Evolutionary conservation across 352 stramenopile genomes (phyloP).

Genomic region (Globisporangium nunn): DNA sequence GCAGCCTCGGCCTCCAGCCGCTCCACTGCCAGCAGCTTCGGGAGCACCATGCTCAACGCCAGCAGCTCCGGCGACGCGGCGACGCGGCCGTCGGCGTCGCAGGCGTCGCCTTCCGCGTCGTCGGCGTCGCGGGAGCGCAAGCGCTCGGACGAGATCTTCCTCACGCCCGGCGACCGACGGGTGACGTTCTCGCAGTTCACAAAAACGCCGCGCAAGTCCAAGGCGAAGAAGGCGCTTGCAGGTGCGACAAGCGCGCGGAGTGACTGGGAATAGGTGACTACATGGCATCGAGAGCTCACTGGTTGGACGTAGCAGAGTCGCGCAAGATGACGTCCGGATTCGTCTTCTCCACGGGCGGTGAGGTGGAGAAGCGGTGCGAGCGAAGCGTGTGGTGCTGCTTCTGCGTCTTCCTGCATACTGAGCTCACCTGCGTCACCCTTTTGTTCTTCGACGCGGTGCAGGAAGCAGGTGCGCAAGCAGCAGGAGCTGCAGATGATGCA

Average conservation of each 20-base stretch:
- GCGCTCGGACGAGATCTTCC: slow-evolving; percentile 21
- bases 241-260: not conserved
- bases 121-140: slow-evolving; percentile 16
- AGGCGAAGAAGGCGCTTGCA: slow-evolving; percentile 8
- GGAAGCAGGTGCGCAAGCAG: slow-evolving; percentile 22
- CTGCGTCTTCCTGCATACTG: not conserved
- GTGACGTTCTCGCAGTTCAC: slow-evolving; percentile 79
- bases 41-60: slow-evolving; percentile 2
- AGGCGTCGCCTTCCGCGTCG: slow-evolving; percentile 3
- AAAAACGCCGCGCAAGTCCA: slow-evolving; percentile 19
- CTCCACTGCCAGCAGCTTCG: slow-evolving; percentile 1
- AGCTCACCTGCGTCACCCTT: not conserved
- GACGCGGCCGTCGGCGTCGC: slow-evolving; percentile 4
- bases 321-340: slow-evolving; percentile 16
- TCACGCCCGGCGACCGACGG: slow-evolving; percentile 25
- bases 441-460: not conserved
- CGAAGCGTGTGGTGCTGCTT: too few relatives aligned
- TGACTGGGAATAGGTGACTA: not conserved
- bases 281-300: not conserved
- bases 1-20: not conserved
- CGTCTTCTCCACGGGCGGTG: slow-evolving; percentile 13
- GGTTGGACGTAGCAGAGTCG: slow-evolving; percentile 2
- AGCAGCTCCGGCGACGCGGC: slow-evolving; percentile 4
- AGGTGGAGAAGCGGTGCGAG: slow-evolving; percentile 10
- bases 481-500: slow-evolving; percentile 40